Base-by-base conservation (phyloP, 1,284 basidiomycete genomes). In the Fomes fomentarius region DNA sequence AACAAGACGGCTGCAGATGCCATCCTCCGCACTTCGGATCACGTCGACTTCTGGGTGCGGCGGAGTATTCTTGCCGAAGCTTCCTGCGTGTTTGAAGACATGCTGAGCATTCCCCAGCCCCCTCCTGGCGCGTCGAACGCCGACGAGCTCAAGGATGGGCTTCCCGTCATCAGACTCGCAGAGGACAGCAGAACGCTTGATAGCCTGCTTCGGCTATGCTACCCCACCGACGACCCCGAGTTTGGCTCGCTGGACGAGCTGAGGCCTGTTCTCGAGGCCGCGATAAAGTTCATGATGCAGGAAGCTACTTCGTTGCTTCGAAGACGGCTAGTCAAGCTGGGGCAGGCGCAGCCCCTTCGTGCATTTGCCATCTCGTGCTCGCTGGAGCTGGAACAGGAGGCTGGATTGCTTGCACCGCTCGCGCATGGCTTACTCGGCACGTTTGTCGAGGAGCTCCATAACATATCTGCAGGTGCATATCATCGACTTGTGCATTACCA, bases 331-430 rank as follows among this genome's bases (percentile, higher is more conserved):
- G 50, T 66, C 2, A 60, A 58, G 4, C 66, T 72, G 47, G 42
- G 56, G 12, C 47, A 53, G 24, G 46, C 47, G 21, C 45, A 54
- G n/a, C 55, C 53, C 4, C 53, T 61, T 15, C 66, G 64, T 15
- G 51, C 71, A 1, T 74, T 74, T 46, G 69, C 70, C n/a, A 65
- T 76, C 37, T 70, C 73, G 2, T 61, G 68, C 47, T 63, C 66
- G 5, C 63, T 69, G 40, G 60, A 54, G 5, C 65, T 74, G 24
- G 50, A 58, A 4, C 34, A 52, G 4, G 58, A 57, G 10, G 58
- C 58, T 4, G 54, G 56, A 21, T 35, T 42, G 4, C 52, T 57
- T 8, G 55, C 50, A 8, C 54, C 54, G 1, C 52, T 52, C 11
- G 58, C 58, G 7, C 50, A 57, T 21, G 52, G 49, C n/a, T 46